These are phyloP conservation scores for Epichloe aotearoae DNA, from an alignment of 2,329 filamentous ascomycete species.

Conservation along the genomic window DNA sequence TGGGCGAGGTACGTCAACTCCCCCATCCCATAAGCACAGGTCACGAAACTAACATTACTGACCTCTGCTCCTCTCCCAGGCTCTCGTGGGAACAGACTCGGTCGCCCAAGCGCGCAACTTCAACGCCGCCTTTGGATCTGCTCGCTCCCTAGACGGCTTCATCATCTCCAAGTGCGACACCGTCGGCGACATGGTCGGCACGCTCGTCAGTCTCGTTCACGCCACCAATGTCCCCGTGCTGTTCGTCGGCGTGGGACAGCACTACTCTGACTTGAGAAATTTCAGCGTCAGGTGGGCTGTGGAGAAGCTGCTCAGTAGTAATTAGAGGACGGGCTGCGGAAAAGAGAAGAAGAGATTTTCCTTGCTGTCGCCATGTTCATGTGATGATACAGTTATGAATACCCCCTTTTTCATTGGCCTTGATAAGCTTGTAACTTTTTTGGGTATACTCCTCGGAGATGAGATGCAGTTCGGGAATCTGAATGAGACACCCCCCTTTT, in stretches of 20 bases:
- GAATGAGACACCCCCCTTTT: too few relatives aligned
- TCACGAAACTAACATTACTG: neutral
- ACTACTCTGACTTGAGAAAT: conserved; percentile 55
- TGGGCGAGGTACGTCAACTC: conserved; percentile 38
- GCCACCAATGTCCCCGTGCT: conserved; percentile 92
- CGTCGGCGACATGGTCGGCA: conserved; percentile 96
- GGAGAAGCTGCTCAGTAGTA: conserved; percentile 46
- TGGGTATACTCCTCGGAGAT: too few relatives aligned
- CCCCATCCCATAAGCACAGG: conserved; percentile 1
- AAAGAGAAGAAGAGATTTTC: too few relatives aligned
- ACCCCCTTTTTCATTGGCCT: too few relatives aligned
- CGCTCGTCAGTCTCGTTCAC: conserved; percentile 92
- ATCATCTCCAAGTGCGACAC: conserved; percentile 99
- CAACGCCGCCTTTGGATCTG: conserved; percentile 77
- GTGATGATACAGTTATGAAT: too few relatives aligned
- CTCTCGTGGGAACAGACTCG: conserved; percentile 86
- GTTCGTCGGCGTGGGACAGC: conserved; percentile 67
- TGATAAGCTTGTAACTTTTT: too few relatives aligned
- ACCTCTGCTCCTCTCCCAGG: conserved; percentile 27
- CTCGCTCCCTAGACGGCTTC: conserved; percentile 78
- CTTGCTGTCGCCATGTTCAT: too few relatives aligned
- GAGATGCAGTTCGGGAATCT: too few relatives aligned
- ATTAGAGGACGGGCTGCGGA: conserved; percentile 14
- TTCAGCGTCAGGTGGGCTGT: conserved; percentile 60
- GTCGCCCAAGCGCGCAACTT: conserved; percentile 96